phyloP scores from a whole-genome alignment of 208 protist genomes.

The Crithidia bombi region DNA sequence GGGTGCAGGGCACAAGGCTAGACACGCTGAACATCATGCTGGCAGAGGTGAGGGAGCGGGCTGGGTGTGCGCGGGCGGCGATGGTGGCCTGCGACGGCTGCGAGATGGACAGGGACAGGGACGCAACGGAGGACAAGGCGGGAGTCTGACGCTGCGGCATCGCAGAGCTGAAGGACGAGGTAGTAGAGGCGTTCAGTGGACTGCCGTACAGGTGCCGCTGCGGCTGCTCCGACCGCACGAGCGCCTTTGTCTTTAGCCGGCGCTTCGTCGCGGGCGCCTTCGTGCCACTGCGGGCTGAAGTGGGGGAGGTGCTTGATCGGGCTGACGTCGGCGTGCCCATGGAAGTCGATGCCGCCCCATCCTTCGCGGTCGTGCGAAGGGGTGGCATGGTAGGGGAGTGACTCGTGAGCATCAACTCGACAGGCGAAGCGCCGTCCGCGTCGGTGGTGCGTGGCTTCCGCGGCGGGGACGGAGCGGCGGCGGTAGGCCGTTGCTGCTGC shows the following conservation, averaged over 20 bases:
- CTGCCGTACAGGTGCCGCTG: not conserved
- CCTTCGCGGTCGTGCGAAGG: not conserved
- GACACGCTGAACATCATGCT: constrained; percentile 15
- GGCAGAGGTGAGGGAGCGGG: not conserved
- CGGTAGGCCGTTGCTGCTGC: not conserved
- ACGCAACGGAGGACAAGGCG: not conserved
- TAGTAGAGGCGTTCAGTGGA: constrained; percentile 2
- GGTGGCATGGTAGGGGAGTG: not conserved
- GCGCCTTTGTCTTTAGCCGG: not conserved
- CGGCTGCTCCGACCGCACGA: constrained; percentile 3
- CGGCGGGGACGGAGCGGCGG: too few species aligned
- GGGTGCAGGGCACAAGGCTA: not conserved
- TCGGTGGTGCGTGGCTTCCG: too few species aligned
- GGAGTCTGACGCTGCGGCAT: constrained; percentile 6
- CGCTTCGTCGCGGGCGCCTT: not conserved
- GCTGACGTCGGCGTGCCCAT: not conserved
- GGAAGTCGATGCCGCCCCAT: not conserved
- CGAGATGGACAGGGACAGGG: constrained; percentile 1
- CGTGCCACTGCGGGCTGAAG: constrained; percentile 1
- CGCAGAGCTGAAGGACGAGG: constrained; percentile 15
- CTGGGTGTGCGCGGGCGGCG: not conserved
- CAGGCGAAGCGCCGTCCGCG: not conserved
- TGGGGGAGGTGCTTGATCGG: not conserved
- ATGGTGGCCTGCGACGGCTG: constrained; percentile 2
- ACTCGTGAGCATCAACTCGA: not conserved